Conservation (phyloP, 352 stramenopile species). For the Pythium monospermum region DNA sequence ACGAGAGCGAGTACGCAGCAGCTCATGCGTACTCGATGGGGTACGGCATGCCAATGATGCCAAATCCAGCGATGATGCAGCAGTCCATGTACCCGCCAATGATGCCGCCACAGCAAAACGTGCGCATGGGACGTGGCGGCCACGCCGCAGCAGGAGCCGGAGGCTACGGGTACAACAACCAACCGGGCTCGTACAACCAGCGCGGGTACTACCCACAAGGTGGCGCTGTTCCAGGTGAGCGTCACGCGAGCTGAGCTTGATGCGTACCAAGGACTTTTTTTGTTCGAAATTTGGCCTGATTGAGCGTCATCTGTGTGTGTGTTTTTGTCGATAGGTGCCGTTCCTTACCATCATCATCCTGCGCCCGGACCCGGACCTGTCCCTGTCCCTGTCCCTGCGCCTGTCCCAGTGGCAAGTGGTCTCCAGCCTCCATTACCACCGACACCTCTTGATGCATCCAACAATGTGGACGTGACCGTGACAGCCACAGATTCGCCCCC, state of each 20-base stretch:
- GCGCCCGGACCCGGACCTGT: too few species aligned
- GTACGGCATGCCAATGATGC: constrained; percentile 59
- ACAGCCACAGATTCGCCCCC: background rate
- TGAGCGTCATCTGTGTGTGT: background rate
- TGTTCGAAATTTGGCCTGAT: background rate
- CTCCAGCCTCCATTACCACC: too few species aligned
- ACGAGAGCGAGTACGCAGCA: constrained; percentile 40
- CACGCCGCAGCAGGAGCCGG: constrained; percentile 10
- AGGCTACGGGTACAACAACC: constrained; percentile 35
- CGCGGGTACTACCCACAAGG: constrained; percentile 49
- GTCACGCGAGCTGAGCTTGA: background rate
- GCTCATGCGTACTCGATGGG: constrained; percentile 59
- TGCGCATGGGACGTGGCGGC: constrained; percentile 40
- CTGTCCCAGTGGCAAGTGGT: too few species aligned
- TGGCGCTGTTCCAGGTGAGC: constrained; percentile 25
- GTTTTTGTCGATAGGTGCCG: too few species aligned
- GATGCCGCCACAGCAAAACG: constrained; percentile 61
- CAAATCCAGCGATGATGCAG: constrained; percentile 56
- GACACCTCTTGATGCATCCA: constrained; percentile 1
- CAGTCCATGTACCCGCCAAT: constrained; percentile 61
- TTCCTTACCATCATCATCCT: constrained; percentile 14
- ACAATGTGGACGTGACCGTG: background rate
- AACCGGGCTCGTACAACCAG: constrained; percentile 51
- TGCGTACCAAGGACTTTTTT: background rate
- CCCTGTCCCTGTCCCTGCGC: too few species aligned